These are phyloP conservation scores for Xanthoceras sorbifolium DNA, from an alignment of 345 rosid genomes.

Conservation along the genomic window DNA sequence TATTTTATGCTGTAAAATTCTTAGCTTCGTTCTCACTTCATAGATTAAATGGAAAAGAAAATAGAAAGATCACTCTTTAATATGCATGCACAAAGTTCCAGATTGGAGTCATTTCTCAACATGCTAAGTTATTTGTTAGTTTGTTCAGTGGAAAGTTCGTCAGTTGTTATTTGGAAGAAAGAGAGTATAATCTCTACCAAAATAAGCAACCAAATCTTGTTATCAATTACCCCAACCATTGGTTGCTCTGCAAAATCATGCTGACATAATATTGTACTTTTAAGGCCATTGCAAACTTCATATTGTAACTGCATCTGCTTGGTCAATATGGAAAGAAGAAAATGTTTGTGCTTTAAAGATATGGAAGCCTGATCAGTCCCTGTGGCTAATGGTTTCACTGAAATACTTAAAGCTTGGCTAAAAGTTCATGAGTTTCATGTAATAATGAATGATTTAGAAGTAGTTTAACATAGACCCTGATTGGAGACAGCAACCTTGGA, in stretches of 20 bases:
- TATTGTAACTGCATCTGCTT: too few relatives aligned
- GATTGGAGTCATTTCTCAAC: background rate
- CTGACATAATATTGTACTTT: background rate
- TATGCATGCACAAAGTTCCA: background rate
- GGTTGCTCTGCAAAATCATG: background rate
- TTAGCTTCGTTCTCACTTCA: background rate
- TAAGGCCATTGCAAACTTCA: too few relatives aligned
- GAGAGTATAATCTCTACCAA: background rate
- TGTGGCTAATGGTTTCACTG: too few relatives aligned
- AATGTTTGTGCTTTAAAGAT: too few relatives aligned
- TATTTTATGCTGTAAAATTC: constrained; percentile 3
- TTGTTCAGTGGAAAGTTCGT: background rate
- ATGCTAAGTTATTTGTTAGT: background rate
- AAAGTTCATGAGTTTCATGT: too few relatives aligned
- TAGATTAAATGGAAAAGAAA: background rate
- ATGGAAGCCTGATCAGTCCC: too few relatives aligned
- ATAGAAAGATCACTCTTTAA: background rate
- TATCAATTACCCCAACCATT: background rate
- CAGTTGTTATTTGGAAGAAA: background rate
- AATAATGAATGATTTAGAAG: too few relatives aligned
- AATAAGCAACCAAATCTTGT: background rate
- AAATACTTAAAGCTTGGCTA: too few relatives aligned
- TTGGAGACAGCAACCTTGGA: background rate
- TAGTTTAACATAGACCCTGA: background rate
- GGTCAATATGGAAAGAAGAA: too few relatives aligned